These are phyloP conservation scores for Anisodus tanguticus DNA, from an alignment of 257 asterid genomes.

Conservation along the genomic window DNA sequence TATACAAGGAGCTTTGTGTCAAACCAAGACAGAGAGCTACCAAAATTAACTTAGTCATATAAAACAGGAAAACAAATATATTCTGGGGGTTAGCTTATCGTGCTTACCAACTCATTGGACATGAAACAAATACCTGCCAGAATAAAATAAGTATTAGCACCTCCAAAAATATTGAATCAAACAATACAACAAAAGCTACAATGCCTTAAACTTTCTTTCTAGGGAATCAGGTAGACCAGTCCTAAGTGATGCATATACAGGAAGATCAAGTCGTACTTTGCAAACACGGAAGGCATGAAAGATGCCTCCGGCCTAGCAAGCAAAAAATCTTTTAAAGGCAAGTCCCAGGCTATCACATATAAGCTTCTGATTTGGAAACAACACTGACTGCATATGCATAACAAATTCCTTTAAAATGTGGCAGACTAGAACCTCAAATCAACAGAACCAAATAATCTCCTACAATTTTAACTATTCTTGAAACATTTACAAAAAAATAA, in stretches of 20 bases:
- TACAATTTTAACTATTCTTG: neutral
- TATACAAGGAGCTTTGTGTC: neutral
- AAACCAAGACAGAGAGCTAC: constrained; percentile 13
- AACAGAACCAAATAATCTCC: neutral
- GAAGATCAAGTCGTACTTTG: neutral
- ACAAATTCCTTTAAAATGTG: neutral
- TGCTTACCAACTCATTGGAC: constrained; percentile 95
- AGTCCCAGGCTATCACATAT: neutral
- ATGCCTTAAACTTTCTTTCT: neutral
- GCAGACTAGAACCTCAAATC: neutral
- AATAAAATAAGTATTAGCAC: constrained; percentile 33
- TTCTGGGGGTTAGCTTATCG: neutral
- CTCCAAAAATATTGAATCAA: constrained; percentile 22
- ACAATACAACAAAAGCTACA: neutral
- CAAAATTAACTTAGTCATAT: neutral
- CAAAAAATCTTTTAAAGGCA: neutral
- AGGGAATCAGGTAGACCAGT: too few species aligned
- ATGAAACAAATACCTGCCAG: constrained; percentile 90
- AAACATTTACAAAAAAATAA: neutral
- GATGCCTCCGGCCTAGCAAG: neutral
- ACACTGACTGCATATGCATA: neutral
- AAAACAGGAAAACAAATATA: neutral
- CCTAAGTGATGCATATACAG: neutral
- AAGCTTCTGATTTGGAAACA: neutral
- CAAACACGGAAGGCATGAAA: neutral